A percentile compares a stretch with the other conserved stretches of the same genome.
Evolutionary conservation across 768 basidiomycete genomes (phyloP).

Genomic region (Psilocybe cyanescens): DNA sequence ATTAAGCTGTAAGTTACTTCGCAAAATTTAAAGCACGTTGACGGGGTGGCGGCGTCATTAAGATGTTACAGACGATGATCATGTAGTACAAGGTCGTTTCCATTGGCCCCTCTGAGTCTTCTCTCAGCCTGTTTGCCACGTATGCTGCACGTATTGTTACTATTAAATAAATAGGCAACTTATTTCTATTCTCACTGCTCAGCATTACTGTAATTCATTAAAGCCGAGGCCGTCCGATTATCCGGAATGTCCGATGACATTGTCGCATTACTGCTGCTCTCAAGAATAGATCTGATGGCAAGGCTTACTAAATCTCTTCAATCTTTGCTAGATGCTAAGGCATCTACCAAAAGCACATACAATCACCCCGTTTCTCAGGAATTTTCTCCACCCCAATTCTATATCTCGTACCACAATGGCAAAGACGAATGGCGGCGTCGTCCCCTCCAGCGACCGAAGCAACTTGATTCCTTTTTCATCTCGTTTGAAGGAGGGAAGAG

Average conservation of each 20-base stretch:
- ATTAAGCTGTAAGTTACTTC: not conserved
- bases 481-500: constrained; percentile 74
- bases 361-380: not conserved
- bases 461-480: constrained; percentile 71
- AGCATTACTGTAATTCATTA: not conserved
- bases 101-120: too few species aligned
- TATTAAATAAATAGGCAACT: not conserved
- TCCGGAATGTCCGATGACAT: not conserved
- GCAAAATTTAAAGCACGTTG: not conserved
- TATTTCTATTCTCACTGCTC: not conserved
- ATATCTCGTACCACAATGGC: constrained; percentile 8
- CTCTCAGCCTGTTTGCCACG: not conserved
- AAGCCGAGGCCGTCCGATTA: constrained; percentile 13
- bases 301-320: not conserved
- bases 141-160: not conserved
- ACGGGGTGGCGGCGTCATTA: not conserved
- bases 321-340: constrained; percentile 12
- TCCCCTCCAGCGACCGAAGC: constrained; percentile 37
- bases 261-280: not conserved
- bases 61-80: not conserved
- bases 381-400: constrained; percentile 6
- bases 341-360: constrained; percentile 7
- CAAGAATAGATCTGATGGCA: not conserved
- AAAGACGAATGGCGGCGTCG: constrained; percentile 1
- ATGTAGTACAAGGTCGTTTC: too few species aligned